Evolutionary conservation across 495 filamentous ascomycete species (phyloP).

Genomic region (Tuber umbilicatum): DNA sequence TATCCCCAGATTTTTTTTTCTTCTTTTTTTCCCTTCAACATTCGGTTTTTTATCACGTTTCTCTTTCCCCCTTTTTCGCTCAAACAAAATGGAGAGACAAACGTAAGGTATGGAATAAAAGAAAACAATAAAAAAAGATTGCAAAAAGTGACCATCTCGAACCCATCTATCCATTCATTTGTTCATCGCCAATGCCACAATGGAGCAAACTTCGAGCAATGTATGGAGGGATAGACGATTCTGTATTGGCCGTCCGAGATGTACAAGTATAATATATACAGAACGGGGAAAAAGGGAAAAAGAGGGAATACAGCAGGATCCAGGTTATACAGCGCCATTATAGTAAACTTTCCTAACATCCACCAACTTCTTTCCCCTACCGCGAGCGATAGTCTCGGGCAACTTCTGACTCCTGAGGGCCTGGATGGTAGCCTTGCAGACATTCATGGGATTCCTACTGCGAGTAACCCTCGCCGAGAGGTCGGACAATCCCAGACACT

Average conservation of each 20-base stretch:
- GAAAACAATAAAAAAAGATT: neutral
- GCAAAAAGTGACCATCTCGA: neutral
- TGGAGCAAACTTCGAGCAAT: neutral
- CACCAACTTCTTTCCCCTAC: conserved; percentile 84
- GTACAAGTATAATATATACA: neutral
- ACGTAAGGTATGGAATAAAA: neutral
- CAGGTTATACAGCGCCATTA: conserved; percentile 57
- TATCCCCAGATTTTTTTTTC: neutral
- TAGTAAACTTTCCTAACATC: conserved; percentile 98
- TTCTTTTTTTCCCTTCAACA: neutral
- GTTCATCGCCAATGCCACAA: neutral
- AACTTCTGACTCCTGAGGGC: conserved; percentile 74
- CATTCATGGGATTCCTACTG: conserved; percentile 90
- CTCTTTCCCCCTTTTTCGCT: neutral
- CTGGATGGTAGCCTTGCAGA: conserved; percentile 79
- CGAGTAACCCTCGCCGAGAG: conserved; percentile 71
- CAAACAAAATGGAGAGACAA: neutral
- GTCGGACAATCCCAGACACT: conserved; percentile 74
- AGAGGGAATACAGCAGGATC: neutral
- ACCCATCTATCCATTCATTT: neutral
- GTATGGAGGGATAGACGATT: neutral
- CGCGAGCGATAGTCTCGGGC: conserved; percentile 81
- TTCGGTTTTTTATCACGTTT: neutral
- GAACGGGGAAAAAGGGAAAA: neutral
- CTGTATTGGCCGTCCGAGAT: neutral